Evolutionary conservation across 1,284 basidiomycete genomes (phyloP), one percentile per base, ranked within the genome.

Genomic region (Afroboletus lepidellus): DNA sequence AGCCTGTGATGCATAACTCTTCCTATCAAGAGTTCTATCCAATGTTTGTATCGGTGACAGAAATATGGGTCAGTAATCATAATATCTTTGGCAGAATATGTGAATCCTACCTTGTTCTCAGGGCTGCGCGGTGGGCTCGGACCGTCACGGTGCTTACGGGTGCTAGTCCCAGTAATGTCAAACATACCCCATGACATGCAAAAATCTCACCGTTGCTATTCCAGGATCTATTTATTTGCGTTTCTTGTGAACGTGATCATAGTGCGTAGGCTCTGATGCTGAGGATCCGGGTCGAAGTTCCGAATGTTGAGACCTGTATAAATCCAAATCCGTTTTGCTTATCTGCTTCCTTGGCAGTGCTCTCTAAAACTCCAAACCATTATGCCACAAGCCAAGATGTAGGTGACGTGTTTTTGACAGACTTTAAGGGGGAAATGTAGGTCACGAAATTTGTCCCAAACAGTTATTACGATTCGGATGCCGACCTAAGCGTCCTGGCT

Each of bases 1-100:
- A 77, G 29, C 90, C 89, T 13, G 88, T 91, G 60, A 91, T 84
- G 54, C 81, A 81, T 18, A 89, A 88, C 70, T 64, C 89, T 89
- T 62, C 77, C 74, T 13, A 72, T 65, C 13, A 87, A 78, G 24
- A 88, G 72, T 48, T 72, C 64, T 75, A 80, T 80, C 27, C 23
- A 24, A n/a, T 32, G 9, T 12, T 12, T 32, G 30, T 5, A 13
- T 13, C 27, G 27, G 9, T 27, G 27, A 27, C 27, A 27, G 27
- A 27, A 27, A 9, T 27, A 27, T 27, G 27, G 5, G 27, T 9
- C 27, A 27, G 27, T n/a, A 18, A n/a, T 36, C n/a, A 36, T 36
- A 36, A 36, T 36, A 36, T 18, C 34, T 18, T 6, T 36, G 5
- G 13, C n/a, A 33, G 15, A 27, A 27, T 27, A 27, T 27, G 27